Conservation (phyloP, 352 stramenopile genomes). For the Halophytophthora batemanensis region DNA sequence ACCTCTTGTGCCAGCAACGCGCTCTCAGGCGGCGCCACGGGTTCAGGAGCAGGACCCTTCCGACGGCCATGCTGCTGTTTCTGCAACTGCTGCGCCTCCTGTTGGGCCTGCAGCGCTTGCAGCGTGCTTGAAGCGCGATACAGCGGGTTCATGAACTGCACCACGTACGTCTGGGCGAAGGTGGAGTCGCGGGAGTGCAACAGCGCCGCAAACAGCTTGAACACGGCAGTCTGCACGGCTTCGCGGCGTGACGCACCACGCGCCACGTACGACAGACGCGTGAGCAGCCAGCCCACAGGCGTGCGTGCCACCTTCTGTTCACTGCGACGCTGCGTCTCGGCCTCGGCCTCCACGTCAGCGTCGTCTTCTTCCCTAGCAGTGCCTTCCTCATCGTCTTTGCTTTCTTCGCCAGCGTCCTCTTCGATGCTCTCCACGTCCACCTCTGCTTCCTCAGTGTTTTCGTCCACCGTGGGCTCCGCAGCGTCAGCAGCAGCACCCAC, state of each 20-base stretch:
- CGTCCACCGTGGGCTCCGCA: slow-evolving; percentile 2
- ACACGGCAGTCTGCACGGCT: slow-evolving; percentile 68
- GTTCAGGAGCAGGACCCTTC: slow-evolving; percentile 13
- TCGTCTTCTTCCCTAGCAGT: slow-evolving; percentile 15
- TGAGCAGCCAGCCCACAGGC: slow-evolving; percentile 80
- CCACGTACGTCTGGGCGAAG: slow-evolving; percentile 55
- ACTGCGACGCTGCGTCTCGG: slow-evolving; percentile 22
- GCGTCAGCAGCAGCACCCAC: slow-evolving; percentile 27
- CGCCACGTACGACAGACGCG: slow-evolving; percentile 75
- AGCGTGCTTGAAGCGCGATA: slow-evolving; percentile 61
- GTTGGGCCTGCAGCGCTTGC: slow-evolving; percentile 43
- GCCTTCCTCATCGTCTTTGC: not conserved
- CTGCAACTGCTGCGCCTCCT: slow-evolving; percentile 23
- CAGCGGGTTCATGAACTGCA: slow-evolving; percentile 85
- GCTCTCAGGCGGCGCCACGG: slow-evolving; percentile 36
- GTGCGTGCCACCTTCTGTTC: slow-evolving; percentile 49
- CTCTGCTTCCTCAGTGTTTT: slow-evolving; percentile 17
- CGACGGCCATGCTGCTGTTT: slow-evolving; percentile 22
- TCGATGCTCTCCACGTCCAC: slow-evolving; percentile 7
- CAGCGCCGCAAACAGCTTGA: slow-evolving; percentile 84
- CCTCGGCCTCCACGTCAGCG: slow-evolving; percentile 21
- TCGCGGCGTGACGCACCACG: slow-evolving; percentile 43
- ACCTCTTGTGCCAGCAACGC: slow-evolving; percentile 79
- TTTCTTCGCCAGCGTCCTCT: slow-evolving; percentile 12
- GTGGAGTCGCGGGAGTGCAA: slow-evolving; percentile 50